Base-by-base conservation (phyloP, 805 yeast species). In the Candida yuanshanica region DNA sequence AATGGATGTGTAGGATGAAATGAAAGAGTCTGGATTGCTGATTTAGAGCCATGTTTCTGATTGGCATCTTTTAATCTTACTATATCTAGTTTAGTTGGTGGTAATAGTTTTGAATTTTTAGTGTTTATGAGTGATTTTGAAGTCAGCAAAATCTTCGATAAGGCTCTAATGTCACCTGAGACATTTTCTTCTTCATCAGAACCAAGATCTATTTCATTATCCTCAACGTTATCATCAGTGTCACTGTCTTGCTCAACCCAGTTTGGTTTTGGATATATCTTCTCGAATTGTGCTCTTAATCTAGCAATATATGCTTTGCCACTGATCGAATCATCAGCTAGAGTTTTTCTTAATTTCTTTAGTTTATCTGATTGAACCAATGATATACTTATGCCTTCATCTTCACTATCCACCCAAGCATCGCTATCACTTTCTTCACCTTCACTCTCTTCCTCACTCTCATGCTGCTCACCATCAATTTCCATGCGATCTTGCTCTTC, bases 371-470 rank as follows among this genome's bases (percentile, higher is more conserved):
- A 66, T 2, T 74, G 60, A 13, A 69, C 56, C 23, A 93, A 62
- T 2, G 93, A 76, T 7, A 91, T 70, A 17, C 66, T 64, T 20
- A 85, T 50, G 34, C 69, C 70, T 47, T 90, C 98, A 60, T 93
- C 99, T 55, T 90, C 98, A 43, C 95, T 82, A 64, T 93, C 99
- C 13, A 61, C 61, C 99, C 99, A 93, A 2, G 81, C 88, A 41
- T 69, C 64, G 36, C 57, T 57, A 4, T 56, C 63, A 32, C 63
- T 69, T 18, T 54, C 63, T 21, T 56, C 66, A 13, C 45, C 58
- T 5, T 60, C 62, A n/a, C 58, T 62, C 14, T 53, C 55, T 7
- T 33, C 60, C 11, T 61, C 66, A 18, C 52, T n/a, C 24, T 24
- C n/a, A 5, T 9, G 12, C 47, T 60, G 7, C 6, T 43, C 41